phyloP scores from a whole-genome alignment of 2,329 filamentous ascomycete species.

The Neurospora sp. region DNA sequence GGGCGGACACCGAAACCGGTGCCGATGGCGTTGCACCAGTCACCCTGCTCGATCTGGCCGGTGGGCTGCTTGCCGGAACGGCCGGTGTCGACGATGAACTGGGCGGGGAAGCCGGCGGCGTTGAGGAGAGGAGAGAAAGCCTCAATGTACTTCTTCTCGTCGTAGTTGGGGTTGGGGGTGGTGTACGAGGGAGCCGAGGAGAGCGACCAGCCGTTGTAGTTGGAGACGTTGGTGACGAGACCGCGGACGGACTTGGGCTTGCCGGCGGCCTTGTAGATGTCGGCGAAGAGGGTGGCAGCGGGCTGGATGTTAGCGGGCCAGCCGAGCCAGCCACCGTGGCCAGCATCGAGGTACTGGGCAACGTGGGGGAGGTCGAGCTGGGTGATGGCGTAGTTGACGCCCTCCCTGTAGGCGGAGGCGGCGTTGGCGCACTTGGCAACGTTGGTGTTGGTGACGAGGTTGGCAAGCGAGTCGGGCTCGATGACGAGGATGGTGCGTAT shows the following conservation, averaged over 20 bases:
- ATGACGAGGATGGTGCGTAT: slow-evolving; percentile 35
- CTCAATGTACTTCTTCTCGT: slow-evolving; percentile 46
- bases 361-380: slow-evolving; percentile 46
- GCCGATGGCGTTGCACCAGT: slow-evolving; percentile 58
- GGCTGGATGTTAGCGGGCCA: slow-evolving; percentile 44
- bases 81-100: slow-evolving; percentile 41
- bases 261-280: slow-evolving; percentile 40
- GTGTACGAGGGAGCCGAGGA: slow-evolving; percentile 35
- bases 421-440: slow-evolving; percentile 40
- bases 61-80: slow-evolving; percentile 52
- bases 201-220: slow-evolving; percentile 43
- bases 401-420: slow-evolving; percentile 37
- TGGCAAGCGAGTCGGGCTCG: slow-evolving; percentile 49
- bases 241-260: slow-evolving; percentile 41
- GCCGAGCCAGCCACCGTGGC: slow-evolving; percentile 50
- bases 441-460: slow-evolving; percentile 46
- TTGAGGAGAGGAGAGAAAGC: slow-evolving; percentile 57
- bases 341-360: slow-evolving; percentile 48
- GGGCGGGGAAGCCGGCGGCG: slow-evolving; percentile 32
- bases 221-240: slow-evolving; percentile 48
- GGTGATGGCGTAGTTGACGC: slow-evolving; percentile 40
- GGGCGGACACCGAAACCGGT: slow-evolving; percentile 58
- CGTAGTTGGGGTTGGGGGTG: slow-evolving; percentile 37
- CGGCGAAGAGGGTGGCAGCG: slow-evolving; percentile 36
- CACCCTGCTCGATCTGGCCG: slow-evolving; percentile 50